Evolutionary conservation across 495 filamentous ascomycete species (phyloP).

Genomic region (Rhizodiscina lignyota): DNA sequence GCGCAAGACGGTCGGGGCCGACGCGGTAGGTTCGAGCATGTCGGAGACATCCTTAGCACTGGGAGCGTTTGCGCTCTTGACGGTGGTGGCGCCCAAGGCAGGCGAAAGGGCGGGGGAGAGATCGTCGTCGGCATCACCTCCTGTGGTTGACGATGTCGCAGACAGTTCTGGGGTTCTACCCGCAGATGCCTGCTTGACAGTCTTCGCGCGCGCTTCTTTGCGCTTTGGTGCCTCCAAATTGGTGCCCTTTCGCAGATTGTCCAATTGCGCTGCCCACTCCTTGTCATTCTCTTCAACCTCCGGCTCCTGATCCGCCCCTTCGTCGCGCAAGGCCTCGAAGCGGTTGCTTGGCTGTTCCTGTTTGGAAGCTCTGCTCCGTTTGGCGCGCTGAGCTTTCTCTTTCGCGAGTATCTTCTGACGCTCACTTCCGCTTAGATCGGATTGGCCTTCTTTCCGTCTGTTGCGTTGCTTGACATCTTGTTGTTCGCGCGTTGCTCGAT

Average conservation of each 20-base stretch:
- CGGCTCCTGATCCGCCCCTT: not conserved
- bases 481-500: not conserved
- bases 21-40: conserved; percentile 62
- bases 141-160: conserved; percentile 42
- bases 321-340: not conserved
- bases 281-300: conserved; percentile 5
- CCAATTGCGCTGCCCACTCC: conserved; percentile 8
- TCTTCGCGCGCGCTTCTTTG: conserved; percentile 7
- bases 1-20: conserved; percentile 59
- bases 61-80: conserved; percentile 20
- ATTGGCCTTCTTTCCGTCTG: not conserved
- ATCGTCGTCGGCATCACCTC: conserved; percentile 57
- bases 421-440: not conserved
- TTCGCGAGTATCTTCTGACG: no score
- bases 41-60: conserved; percentile 52
- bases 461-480: not conserved
- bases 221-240: conserved; percentile 1
- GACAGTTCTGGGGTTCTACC: conserved; percentile 8
- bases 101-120: conserved; percentile 16
- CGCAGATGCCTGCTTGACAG: conserved; percentile 12
- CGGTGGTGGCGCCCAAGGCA: conserved; percentile 28
- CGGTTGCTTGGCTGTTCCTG: not conserved
- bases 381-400: not conserved
- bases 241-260: conserved; percentile 7
- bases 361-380: not conserved